phyloP scores from a whole-genome alignment of 352 stramenopile species.

The Pythium chondricola region DNA sequence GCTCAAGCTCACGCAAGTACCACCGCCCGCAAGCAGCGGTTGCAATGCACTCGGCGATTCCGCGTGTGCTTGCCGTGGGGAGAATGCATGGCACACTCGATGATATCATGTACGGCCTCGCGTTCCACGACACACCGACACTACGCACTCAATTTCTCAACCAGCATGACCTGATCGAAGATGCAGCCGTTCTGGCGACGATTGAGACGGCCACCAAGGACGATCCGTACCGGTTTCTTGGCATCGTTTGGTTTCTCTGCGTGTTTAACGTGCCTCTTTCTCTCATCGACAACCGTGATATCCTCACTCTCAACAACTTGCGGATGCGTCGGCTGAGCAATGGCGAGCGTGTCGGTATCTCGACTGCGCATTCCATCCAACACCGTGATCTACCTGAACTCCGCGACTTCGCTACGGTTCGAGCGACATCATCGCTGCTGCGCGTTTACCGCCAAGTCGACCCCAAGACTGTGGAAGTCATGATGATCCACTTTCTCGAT shows the following conservation, averaged over 20 bases:
- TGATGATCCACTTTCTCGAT: slow-evolving; percentile 28
- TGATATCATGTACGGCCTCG: slow-evolving; percentile 42
- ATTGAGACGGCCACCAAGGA: slow-evolving; percentile 19
- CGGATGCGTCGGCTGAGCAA: background rate
- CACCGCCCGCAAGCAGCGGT: too few species aligned
- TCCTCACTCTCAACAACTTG: slow-evolving; percentile 16
- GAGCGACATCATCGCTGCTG: slow-evolving; percentile 25
- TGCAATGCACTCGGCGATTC: too few species aligned
- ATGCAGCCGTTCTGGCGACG: slow-evolving; percentile 19
- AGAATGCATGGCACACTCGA: slow-evolving; percentile 37
- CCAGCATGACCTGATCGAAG: slow-evolving; percentile 24
- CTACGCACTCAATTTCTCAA: slow-evolving; percentile 26
- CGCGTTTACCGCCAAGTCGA: slow-evolving; percentile 36
- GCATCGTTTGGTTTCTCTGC: slow-evolving; percentile 20
- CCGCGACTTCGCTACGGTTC: slow-evolving; percentile 21
- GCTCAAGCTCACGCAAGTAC: too few species aligned
- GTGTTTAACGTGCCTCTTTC: slow-evolving; percentile 8
- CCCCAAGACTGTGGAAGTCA: slow-evolving; percentile 29
- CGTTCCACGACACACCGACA: slow-evolving; percentile 32
- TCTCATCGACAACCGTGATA: slow-evolving; percentile 36
- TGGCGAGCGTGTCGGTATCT: slow-evolving; percentile 41
- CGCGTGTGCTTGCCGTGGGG: slow-evolving; percentile 21
- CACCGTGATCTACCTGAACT: slow-evolving; percentile 34
- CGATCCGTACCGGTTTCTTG: slow-evolving; percentile 32
- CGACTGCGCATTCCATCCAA: slow-evolving; percentile 39